Conservation (phyloP, 495 filamentous ascomycete genomes). For the Lasiosphaeria hispida region DNA sequence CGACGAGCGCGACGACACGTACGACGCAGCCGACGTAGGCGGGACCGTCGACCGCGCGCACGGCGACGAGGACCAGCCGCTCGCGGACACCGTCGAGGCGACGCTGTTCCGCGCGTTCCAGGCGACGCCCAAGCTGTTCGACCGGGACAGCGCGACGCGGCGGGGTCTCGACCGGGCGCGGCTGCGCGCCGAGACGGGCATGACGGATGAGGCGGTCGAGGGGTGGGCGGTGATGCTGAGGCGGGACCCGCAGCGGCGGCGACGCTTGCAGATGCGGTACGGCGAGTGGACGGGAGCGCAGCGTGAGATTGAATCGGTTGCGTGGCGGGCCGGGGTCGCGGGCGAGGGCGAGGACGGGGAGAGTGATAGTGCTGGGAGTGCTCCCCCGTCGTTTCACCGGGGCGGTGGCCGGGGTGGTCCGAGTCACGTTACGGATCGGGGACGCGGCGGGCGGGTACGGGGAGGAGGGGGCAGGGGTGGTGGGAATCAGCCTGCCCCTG, state of each 20-base stretch:
- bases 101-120: constrained; percentile 67
- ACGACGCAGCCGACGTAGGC: constrained; percentile 87
- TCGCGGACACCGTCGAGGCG: constrained; percentile 46
- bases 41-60: constrained; percentile 67
- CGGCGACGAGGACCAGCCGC: constrained; percentile 36
- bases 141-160: constrained; percentile 64
- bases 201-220: constrained; percentile 94
- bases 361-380: constrained; percentile 26
- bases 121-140: constrained; percentile 60
- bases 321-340: constrained; percentile 53
- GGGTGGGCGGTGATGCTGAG: constrained; percentile 86
- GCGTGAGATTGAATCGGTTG: constrained; percentile 56
- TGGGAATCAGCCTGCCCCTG: constrained; percentile 53
- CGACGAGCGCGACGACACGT: constrained; percentile 96
- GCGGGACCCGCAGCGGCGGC: constrained; percentile 64
- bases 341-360: constrained; percentile 47
- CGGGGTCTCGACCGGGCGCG: constrained; percentile 56
- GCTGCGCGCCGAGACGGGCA: constrained; percentile 74
- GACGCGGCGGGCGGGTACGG: constrained; percentile 43
- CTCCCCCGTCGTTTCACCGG: constrained; percentile 19
- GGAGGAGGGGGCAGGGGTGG: constrained; percentile 51
- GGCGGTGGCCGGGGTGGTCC: constrained; percentile 33
- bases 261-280: constrained; percentile 64
- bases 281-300: constrained; percentile 60
- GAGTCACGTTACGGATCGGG: constrained; percentile 41